Evolutionary conservation across 2,329 filamentous ascomycete genomes (phyloP).

Genomic region (Colletotrichum kahawae): DNA sequence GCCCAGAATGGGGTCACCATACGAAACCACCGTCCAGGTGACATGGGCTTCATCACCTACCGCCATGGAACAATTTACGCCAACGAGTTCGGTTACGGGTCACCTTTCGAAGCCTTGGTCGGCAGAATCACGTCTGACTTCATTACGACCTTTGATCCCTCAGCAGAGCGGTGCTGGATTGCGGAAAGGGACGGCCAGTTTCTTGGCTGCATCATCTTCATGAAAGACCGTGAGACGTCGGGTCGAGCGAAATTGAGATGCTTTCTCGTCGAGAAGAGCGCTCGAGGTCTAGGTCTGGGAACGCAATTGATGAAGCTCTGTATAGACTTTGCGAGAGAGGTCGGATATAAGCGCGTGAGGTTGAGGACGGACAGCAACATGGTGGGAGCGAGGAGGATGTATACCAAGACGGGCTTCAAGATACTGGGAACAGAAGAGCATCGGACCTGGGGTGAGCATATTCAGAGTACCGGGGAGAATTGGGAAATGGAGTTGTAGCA

Average conservation of each 20-base stretch:
- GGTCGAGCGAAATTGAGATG: constrained; percentile 27
- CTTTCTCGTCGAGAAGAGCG: constrained; percentile 27
- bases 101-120: constrained; percentile 26
- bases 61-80: constrained; percentile 28
- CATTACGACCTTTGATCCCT: constrained; percentile 25
- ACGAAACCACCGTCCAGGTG: constrained; percentile 24
- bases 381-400: constrained; percentile 22
- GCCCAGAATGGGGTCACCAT: neutral
- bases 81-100: constrained; percentile 23
- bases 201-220: constrained; percentile 28
- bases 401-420: constrained; percentile 24
- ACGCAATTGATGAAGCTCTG: constrained; percentile 19
- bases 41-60: constrained; percentile 29
- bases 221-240: constrained; percentile 17
- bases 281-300: constrained; percentile 25
- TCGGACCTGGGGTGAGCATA: neutral
- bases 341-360: constrained; percentile 20
- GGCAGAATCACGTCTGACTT: constrained; percentile 29
- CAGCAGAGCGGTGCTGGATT: constrained; percentile 32
- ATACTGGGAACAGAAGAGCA: neutral
- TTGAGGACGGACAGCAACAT: constrained; percentile 26
- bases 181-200: constrained; percentile 28
- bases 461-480: neutral
- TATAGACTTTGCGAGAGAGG: constrained; percentile 24
- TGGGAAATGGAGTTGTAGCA: constrained; percentile 15